Percentiles rank a stretch among this genome's conserved stretches.
Evolutionary conservation across 1,284 basidiomycete species (phyloP).

Genomic region (Chalciporus piperatoides): DNA sequence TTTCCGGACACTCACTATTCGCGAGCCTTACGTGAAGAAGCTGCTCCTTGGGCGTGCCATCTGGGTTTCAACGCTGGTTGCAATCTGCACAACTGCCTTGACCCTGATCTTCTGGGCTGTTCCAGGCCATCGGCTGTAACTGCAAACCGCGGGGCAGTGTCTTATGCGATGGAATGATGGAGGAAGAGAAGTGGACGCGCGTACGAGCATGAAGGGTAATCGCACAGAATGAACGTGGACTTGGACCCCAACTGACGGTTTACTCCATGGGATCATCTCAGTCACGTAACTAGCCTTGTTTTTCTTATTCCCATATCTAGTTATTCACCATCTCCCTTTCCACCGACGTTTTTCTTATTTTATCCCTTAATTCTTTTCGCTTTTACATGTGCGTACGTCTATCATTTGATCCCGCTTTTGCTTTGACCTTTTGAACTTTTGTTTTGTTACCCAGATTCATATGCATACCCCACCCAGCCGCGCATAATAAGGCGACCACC

Average conservation of each 20-base stretch:
- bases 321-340: constrained; percentile 22
- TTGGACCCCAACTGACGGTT: constrained; percentile 17
- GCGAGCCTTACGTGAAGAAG: constrained; percentile 90
- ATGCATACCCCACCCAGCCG: constrained; percentile 26
- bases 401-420: constrained; percentile 22
- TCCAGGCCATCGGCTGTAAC: constrained; percentile 78
- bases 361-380: constrained; percentile 24
- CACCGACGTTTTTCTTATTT: constrained; percentile 18
- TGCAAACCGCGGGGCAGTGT: neutral
- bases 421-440: constrained; percentile 9
- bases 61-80: constrained; percentile 76
- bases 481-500: constrained; percentile 18
- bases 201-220: constrained; percentile 4
- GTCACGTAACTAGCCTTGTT: constrained; percentile 17
- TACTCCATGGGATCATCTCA: constrained; percentile 21
- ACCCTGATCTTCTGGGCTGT: constrained; percentile 91
- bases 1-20: constrained; percentile 85
- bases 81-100: constrained; percentile 66
- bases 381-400: constrained; percentile 18
- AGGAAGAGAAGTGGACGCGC: constrained; percentile 11
- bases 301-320: constrained; percentile 34
- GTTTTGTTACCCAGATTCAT: constrained; percentile 24
- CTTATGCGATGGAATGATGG: constrained; percentile 2
- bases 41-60: constrained; percentile 83
- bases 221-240: constrained; percentile 18